Evolutionary conservation across 768 basidiomycete species (phyloP).

Genomic region (Rhizopogon roseolus): DNA sequence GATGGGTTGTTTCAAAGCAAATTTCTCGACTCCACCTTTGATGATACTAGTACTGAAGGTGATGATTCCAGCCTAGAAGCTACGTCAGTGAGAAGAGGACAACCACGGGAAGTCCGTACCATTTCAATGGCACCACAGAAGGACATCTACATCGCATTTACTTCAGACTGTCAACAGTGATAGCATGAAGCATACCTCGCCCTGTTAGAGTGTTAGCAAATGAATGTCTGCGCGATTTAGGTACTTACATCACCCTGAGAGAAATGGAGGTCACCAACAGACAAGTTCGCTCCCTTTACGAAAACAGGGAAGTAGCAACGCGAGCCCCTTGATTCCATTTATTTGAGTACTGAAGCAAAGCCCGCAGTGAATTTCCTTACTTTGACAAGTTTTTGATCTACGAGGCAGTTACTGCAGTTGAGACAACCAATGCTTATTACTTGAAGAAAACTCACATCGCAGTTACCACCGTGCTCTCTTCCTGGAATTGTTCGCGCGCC

Average conservation of each 20-base stretch:
- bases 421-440: not conserved
- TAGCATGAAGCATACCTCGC: conserved; percentile 39
- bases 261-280: conserved; percentile 77
- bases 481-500: conserved; percentile 75
- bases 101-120: conserved; percentile 26
- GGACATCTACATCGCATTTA: conserved; percentile 38
- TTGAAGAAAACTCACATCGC: conserved; percentile 43
- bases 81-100: not conserved
- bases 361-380: conserved; percentile 17
- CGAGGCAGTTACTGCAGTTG: conserved; percentile 1
- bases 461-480: conserved; percentile 78
- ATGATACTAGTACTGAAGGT: conserved; percentile 71
- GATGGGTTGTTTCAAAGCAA: conserved; percentile 69
- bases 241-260: conserved; percentile 64
- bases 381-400: conserved; percentile 76
- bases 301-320: conserved; percentile 77
- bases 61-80: conserved; percentile 56
- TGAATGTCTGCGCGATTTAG: not conserved
- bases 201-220: conserved; percentile 29
- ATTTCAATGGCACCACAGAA: conserved; percentile 81
- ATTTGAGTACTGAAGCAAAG: not conserved
- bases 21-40: conserved; percentile 70
- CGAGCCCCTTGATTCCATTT: conserved; percentile 42
- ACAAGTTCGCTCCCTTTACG: conserved; percentile 69
- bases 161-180: not conserved